Percentiles rank a stretch among this genome's conserved stretches.
Conservation (phyloP, 768 basidiomycete genomes). For the Tulasnella sp. region DNA sequence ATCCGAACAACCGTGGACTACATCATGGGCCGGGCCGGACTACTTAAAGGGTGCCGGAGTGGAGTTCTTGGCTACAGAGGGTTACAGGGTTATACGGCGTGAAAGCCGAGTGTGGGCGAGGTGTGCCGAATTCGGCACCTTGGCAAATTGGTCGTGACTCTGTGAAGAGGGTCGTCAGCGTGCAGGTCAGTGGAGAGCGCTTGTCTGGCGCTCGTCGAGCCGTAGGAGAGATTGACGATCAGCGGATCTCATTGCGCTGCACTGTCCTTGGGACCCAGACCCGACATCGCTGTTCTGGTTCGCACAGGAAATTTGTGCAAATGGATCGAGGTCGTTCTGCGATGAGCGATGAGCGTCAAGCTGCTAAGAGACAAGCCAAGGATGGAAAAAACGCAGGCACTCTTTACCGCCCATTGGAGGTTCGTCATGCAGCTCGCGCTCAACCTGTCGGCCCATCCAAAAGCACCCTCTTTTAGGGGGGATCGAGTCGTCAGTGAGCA, state of each 20-base stretch:
- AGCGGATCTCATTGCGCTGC: not conserved
- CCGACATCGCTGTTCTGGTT: not conserved
- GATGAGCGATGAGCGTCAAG: not conserved
- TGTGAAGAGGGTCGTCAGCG: not conserved
- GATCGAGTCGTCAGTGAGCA: constrained; percentile 1
- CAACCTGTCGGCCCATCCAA: not conserved
- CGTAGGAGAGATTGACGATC: not conserved
- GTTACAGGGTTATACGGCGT: not conserved
- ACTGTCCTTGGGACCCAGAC: not conserved
- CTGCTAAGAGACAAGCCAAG: not conserved
- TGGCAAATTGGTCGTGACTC: not conserved
- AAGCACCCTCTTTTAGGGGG: not conserved
- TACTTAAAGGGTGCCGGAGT: not conserved
- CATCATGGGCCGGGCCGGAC: not conserved
- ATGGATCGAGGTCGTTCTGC: not conserved
- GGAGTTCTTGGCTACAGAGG: not conserved
- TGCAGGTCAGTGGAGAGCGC: not conserved
- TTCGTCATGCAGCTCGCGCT: not conserved
- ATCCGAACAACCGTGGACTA: too few relatives aligned
- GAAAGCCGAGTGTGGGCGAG: not conserved
- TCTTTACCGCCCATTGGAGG: not conserved
- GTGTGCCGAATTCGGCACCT: not conserved
- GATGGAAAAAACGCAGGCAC: not conserved
- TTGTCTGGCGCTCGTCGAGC: not conserved
- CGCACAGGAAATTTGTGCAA: not conserved